Percentiles rank a stretch among this genome's conserved stretches.
Conservation (phyloP, 2,329 filamentous ascomycete genomes). For the Ramularia collo-cygni region DNA sequence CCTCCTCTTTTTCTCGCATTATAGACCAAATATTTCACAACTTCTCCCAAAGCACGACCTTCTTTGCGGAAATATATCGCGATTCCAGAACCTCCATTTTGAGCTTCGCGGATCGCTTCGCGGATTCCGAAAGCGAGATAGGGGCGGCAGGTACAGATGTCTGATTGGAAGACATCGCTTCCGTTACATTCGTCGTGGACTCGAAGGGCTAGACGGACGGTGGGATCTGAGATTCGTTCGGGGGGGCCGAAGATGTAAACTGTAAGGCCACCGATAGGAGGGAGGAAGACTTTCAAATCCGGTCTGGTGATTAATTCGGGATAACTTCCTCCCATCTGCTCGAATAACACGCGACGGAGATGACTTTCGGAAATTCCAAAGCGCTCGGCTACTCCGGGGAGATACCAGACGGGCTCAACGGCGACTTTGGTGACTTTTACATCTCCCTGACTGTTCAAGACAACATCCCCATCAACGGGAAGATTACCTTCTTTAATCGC, state of each 20-base stretch:
- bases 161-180: conserved; percentile 93
- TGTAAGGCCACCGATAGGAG: conserved; percentile 89
- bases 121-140: conserved; percentile 97
- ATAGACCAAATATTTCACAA: conserved; percentile 80
- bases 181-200: conserved; percentile 91
- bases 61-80: conserved; percentile 99
- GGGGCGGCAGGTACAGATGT: conserved; percentile 94
- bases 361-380: conserved; percentile 93
- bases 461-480: conserved; percentile 76
- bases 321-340: conserved; percentile 92
- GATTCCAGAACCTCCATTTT: conserved; percentile 85
- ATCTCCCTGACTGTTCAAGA: conserved; percentile 75
- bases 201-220: conserved; percentile 70
- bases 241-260: conserved; percentile 97
- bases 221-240: conserved; percentile 85
- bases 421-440: conserved; percentile 93
- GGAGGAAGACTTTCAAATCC: conserved; percentile 92
- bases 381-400: conserved; percentile 65
- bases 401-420: conserved; percentile 72
- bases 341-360: conserved; percentile 80
- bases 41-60: conserved; percentile 86
- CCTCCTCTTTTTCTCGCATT: conserved; percentile 74
- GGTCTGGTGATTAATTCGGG: conserved; percentile 90
- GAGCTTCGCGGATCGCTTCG: conserved; percentile 94
- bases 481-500: conserved; percentile 75